Evolutionary conservation across 139 green algal species (phyloP).

Genomic region (Chlorella ohadii): DNA sequence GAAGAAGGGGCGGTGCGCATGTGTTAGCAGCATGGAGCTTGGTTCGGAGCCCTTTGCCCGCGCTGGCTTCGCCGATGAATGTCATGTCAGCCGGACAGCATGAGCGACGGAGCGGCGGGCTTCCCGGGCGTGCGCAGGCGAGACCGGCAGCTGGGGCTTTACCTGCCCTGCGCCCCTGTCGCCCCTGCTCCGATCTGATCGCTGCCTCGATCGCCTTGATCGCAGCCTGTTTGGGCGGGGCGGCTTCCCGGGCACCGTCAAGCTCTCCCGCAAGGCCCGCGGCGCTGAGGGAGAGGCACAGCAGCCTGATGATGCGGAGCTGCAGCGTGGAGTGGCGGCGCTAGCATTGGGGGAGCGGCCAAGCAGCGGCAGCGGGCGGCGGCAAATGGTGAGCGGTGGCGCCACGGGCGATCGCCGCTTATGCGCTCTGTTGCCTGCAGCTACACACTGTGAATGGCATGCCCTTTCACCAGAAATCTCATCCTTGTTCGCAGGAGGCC

Average conservation of each 20-base stretch:
- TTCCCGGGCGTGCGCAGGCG: slow-evolving; percentile 27
- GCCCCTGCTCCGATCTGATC: too few relatives aligned
- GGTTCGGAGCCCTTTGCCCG: too few relatives aligned
- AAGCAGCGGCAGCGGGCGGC: background rate
- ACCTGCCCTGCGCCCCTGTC: too few relatives aligned
- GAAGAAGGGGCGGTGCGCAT: too few relatives aligned
- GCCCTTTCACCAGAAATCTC: too few relatives aligned
- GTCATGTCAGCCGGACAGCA: too few relatives aligned
- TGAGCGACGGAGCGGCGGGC: background rate
- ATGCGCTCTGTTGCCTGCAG: too few relatives aligned
- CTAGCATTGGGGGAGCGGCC: background rate
- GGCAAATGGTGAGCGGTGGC: slow-evolving; percentile 16
- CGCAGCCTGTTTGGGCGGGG: slow-evolving; percentile 30
- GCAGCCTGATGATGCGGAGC: background rate
- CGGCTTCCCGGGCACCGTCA: slow-evolving; percentile 37
- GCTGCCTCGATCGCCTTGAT: background rate
- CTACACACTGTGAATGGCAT: too few relatives aligned
- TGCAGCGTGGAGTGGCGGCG: slow-evolving; percentile 13
- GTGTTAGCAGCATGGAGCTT: too few relatives aligned
- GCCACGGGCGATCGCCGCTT: too few relatives aligned
- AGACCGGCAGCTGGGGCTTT: background rate
- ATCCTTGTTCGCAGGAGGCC: slow-evolving; percentile 1
- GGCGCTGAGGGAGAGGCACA: background rate
- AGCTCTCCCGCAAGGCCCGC: slow-evolving; percentile 14
- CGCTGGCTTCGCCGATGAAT: too few relatives aligned